Base-by-base conservation (phyloP, 495 filamentous ascomycete genomes). In the Usnea hakonensis region DNA sequence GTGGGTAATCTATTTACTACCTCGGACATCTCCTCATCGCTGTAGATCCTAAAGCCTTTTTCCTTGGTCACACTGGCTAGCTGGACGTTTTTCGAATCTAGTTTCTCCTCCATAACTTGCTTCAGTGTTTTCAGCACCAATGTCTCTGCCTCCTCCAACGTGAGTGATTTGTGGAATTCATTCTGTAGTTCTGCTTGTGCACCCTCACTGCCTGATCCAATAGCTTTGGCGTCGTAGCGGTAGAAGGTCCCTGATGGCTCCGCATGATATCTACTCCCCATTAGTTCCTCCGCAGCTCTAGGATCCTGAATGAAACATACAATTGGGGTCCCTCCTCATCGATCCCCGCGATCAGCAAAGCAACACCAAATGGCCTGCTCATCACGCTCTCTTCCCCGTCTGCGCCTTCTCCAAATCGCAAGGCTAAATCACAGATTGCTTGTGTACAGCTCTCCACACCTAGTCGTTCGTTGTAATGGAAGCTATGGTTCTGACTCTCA, bases 51-150 rank as follows among this genome's bases (percentile, higher is more conserved):
- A 81, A 98, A 97, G 21, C 95, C 94, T 73, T 89, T 91, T 62
- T 95, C 92, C 81, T 93, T 96, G 63, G 94, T 98, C 59, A 97
- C 95, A 71, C 91, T 97, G 50, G 94, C 94, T 67, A 98, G 76
- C 81, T 97, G 94, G 67, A 98, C 95, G 71, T 97, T 98, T 83
- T 97, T 97, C 46, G 89, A 81, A 73, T 98, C 94, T 58, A 98
- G 83, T 80, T 97, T 98, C 85, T 98, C 94, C 78, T 98, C 94
- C 94, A 98, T 98, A 58, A 98, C 94, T 78, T 98, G 94, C 82
- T 98, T 98, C 74, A 98, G 76, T 41, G 94, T 98, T 85, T 97
- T 97, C 67, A 98, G 79, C 37, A 97, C 95, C 67, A 98, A 77
- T 3, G 90, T 89, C 77, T 98, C 94, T 26, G 94, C 94, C 74